These are phyloP conservation scores for Colletotrichum sp. DNA, from an alignment of 2,329 filamentous ascomycete species.

Conservation along the genomic window DNA sequence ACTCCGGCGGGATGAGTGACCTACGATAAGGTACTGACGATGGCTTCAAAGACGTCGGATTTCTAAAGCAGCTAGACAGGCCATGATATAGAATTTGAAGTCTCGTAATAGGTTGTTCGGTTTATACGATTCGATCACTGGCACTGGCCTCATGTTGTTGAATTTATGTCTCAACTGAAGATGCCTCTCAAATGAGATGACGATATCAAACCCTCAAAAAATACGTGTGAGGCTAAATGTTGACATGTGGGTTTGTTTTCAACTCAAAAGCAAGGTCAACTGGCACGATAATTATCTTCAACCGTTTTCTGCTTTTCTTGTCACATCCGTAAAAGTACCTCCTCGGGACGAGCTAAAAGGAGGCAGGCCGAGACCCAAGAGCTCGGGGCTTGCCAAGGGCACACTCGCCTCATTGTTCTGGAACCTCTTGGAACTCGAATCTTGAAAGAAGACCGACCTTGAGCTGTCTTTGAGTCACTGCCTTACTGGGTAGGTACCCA, in stretches of 20 bases:
- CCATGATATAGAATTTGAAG: neutral
- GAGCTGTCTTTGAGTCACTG: neutral
- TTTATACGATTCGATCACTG: too few species aligned
- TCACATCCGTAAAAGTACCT: neutral
- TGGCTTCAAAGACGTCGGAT: neutral
- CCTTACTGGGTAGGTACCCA: neutral
- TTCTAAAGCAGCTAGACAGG: neutral
- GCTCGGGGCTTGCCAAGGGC: neutral
- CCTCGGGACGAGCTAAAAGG: too few species aligned
- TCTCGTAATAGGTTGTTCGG: too few species aligned
- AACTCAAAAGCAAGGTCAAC: too few species aligned
- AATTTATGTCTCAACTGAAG: fast-evolving
- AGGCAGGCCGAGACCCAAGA: neutral
- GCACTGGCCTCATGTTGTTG: neutral
- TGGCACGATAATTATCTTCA: too few species aligned
- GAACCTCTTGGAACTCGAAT: neutral
- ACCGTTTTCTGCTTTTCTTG: fast-evolving
- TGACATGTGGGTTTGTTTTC: too few species aligned
- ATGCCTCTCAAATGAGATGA: fast-evolving
- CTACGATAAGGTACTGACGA: neutral
- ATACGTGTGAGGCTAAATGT: too few species aligned
- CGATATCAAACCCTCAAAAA: neutral
- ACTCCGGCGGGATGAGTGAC: neutral
- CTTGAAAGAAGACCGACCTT: neutral
- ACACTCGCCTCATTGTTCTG: neutral